These are phyloP conservation scores for Starmera caribaea DNA, from an alignment of 805 yeast species.

Conservation along the genomic window DNA sequence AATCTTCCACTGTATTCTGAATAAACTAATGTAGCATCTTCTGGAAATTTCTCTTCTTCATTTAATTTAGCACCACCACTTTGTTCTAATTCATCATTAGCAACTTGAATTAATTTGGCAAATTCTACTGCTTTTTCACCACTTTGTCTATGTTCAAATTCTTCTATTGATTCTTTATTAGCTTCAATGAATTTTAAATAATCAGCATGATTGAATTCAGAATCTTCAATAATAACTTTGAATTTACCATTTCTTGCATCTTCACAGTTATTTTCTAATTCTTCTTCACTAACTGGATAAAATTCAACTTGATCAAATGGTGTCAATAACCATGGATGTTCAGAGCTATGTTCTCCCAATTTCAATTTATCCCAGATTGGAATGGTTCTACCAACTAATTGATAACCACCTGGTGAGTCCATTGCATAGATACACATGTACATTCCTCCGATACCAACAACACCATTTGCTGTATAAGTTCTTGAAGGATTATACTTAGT, in stretches of 20 bases:
- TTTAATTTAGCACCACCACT: constrained; percentile 35
- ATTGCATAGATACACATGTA: constrained; percentile 98
- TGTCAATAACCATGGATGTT: constrained; percentile 80
- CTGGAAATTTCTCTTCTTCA: constrained; percentile 53
- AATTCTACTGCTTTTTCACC: constrained; percentile 84
- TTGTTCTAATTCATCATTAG: constrained; percentile 63
- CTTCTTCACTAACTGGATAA: constrained; percentile 83
- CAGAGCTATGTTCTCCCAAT: constrained; percentile 52
- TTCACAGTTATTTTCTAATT: constrained; percentile 60
- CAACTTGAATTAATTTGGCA: constrained; percentile 69
- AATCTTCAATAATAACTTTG: constrained; percentile 62
- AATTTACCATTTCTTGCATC: constrained; percentile 76
- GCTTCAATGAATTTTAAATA: constrained; percentile 73
- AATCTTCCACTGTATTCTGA: constrained; percentile 96
- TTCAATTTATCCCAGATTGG: constrained; percentile 96
- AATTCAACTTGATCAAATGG: constrained; percentile 94
- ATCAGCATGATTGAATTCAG: constrained; percentile 73
- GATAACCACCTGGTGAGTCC: constrained; percentile 96
- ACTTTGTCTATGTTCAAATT: constrained; percentile 55
- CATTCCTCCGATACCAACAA: constrained; percentile 97
- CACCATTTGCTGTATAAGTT: constrained; percentile 93
- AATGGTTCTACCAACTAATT: constrained; percentile 89
- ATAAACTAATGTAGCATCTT: constrained; percentile 73
- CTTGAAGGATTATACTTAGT: constrained; percentile 94
- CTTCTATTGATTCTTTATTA: constrained; percentile 62